phyloP scores from a whole-genome alignment of 1,284 basidiomycete species.

The Mixia osmundae region DNA sequence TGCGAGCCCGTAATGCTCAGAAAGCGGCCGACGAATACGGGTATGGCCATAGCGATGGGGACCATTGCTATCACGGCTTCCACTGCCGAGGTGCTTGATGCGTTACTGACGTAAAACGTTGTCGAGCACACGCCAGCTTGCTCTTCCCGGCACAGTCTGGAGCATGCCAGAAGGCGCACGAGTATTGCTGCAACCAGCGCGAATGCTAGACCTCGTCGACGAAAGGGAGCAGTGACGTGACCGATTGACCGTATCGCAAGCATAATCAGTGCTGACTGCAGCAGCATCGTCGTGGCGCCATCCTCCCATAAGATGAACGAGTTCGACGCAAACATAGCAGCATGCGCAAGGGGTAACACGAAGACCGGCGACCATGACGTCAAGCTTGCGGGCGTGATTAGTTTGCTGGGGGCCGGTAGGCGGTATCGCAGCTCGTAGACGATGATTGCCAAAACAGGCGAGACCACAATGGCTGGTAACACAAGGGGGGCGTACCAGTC shows the following conservation, averaged over 20 bases:
- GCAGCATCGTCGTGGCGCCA: conserved; percentile 46
- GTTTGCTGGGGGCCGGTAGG: too few species aligned
- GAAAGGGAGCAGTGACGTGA: conserved; percentile 41
- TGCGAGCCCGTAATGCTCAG: conserved; percentile 47
- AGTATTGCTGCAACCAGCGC: conserved; percentile 41
- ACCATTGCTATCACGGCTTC: conserved; percentile 34
- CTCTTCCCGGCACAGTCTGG: conserved; percentile 81
- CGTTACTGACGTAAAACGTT: conserved; percentile 58
- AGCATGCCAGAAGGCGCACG: conserved; percentile 44
- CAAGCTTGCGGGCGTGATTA: too few species aligned
- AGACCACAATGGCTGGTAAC: too few species aligned
- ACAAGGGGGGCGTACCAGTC: too few species aligned
- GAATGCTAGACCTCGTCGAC: conserved; percentile 50
- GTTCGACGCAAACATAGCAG: conserved; percentile 37
- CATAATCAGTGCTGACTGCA: conserved; percentile 34
- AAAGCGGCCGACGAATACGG: conserved; percentile 34
- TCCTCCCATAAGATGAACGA: conserved; percentile 96
- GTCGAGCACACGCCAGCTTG: conserved; percentile 65
- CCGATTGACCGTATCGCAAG: conserved; percentile 26
- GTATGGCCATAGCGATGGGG: conserved; percentile 35
- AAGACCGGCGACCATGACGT: background rate
- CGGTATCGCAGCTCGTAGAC: too few species aligned
- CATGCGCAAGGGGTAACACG: conserved; percentile 12
- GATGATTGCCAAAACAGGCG: too few species aligned
- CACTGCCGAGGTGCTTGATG: conserved; percentile 37